Base-by-base conservation (phyloP, 176 grass and related monocot genomes). In the Lolium multiflorum region DNA sequence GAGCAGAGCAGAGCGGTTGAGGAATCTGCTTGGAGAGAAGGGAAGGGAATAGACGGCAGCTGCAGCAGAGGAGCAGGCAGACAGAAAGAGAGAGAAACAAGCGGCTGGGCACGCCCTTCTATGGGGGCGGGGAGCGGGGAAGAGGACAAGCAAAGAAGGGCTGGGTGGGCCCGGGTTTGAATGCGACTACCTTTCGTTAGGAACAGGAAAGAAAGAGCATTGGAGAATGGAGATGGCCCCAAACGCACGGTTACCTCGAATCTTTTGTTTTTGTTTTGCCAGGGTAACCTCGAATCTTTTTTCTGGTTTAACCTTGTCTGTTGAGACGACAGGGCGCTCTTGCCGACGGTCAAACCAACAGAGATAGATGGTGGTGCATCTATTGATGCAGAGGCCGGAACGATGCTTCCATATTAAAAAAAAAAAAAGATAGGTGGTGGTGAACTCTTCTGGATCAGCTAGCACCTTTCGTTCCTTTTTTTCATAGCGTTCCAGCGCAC, bases 71-170 rank as follows among this genome's bases (percentile, higher is more conserved):
- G 20, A 52, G 4, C 16, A 7, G 38, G 7, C 5, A 48, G 71
- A 15, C 43, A 46, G 21, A 48, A 2, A 20, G 26, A 20, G 81
- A 13, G 21, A 26, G 20, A 20, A 58, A 62, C 43, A 55, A 6
- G 56, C 52, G 52, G 82, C 44, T 20, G 57, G 57, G 82, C 71
- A 64, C 83, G 58, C 13, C 31, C 82, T 72, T 55, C 35, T 66
- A 26, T 75, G 72, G 83, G 69, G 28, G 28, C 28, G 28, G 18
- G 12, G 72, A 17, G 58, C 4, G 58, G 44, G 31, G 58, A 65
- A 84, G 28, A 66, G 2, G 83, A 55, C 83, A 85, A 85, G 14
- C 7, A 7, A 11, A 1, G 58, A 7, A 7, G 0, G 9, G 16
- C 12, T 0, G 10, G 7, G 62, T 68, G 18, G 78, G 78, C 14